These are phyloP conservation scores for Paramyrothecium sp. DNA, from an alignment of 2,329 filamentous ascomycete genomes.

Conservation along the genomic window DNA sequence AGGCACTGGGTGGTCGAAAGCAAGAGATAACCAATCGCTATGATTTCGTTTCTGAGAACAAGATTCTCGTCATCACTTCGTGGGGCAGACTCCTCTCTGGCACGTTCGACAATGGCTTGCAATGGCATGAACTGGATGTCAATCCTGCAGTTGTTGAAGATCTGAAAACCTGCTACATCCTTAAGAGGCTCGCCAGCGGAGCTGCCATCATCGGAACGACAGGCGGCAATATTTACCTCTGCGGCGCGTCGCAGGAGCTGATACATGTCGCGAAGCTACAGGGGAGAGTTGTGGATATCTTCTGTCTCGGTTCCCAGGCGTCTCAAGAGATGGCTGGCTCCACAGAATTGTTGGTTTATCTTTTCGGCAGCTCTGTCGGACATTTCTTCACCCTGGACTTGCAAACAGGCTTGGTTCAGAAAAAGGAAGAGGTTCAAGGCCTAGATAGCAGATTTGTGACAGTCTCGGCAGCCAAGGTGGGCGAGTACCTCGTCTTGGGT, in stretches of 20 bases:
- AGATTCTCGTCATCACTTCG: conserved; percentile 57
- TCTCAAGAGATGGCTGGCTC: conserved; percentile 1
- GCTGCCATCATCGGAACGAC: conserved; percentile 48
- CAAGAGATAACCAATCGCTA: conserved; percentile 58
- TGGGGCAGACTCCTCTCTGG: conserved; percentile 58
- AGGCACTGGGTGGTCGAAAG: conserved; percentile 9
- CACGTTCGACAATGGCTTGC: conserved; percentile 24
- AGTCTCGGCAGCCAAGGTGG: conserved; percentile 42
- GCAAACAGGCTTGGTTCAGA: conserved; percentile 22
- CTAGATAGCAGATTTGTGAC: conserved; percentile 50
- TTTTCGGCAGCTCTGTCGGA: conserved; percentile 44
- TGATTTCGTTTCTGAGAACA: conserved; percentile 54
- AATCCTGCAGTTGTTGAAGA: conserved; percentile 31
- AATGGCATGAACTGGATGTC: conserved; percentile 43
- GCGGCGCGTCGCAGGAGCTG: conserved; percentile 27
- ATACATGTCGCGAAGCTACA: conserved; percentile 35
- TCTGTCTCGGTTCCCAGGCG: conserved; percentile 28
- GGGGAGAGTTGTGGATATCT: conserved; percentile 52
- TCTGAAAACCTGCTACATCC: conserved; percentile 45
- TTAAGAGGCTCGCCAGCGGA: conserved; percentile 36
- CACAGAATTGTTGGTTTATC: conserved; percentile 40
- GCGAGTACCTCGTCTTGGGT: conserved; percentile 48
- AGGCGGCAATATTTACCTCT: conserved; percentile 46
- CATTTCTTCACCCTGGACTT: conserved; percentile 39
- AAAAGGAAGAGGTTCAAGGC: conserved; percentile 27